phyloP scores from a whole-genome alignment of 805 yeast species.

The Ogataea polymorpha region DNA sequence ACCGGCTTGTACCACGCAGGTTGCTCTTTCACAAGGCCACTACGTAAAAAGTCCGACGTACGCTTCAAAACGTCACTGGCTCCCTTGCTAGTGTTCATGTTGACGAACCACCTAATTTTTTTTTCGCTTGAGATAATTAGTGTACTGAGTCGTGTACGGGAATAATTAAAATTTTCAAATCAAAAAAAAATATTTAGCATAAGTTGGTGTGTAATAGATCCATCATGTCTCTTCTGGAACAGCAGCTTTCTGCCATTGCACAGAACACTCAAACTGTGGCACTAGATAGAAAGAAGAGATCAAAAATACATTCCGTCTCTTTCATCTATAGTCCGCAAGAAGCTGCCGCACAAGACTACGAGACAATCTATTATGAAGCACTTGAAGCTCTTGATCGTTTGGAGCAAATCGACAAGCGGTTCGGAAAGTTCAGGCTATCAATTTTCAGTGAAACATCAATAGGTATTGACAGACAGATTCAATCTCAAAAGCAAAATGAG shows the following conservation, averaged over 20 bases:
- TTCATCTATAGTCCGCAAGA: slow-evolving; percentile 78
- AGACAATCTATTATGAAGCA: slow-evolving; percentile 68
- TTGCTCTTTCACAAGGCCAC: slow-evolving; percentile 64
- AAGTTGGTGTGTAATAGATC: neutral
- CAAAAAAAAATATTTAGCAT: slow-evolving; percentile 3
- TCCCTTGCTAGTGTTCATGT: slow-evolving; percentile 69
- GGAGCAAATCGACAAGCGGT: slow-evolving; percentile 68
- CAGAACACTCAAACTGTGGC: slow-evolving; percentile 66
- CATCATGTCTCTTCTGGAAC: slow-evolving; percentile 55
- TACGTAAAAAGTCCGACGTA: slow-evolving; percentile 69
- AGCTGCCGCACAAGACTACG: slow-evolving; percentile 95
- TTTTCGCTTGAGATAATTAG: neutral
- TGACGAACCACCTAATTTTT: slow-evolving; percentile 3
- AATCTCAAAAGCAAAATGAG: slow-evolving; percentile 71
- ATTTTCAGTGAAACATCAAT: slow-evolving; percentile 83
- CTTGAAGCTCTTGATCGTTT: slow-evolving; percentile 75
- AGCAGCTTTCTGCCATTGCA: slow-evolving; percentile 73
- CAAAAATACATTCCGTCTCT: slow-evolving; percentile 84
- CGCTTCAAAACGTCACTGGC: slow-evolving; percentile 78
- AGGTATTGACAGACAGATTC: slow-evolving; percentile 76
- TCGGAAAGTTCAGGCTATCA: slow-evolving; percentile 63
- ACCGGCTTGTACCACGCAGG: slow-evolving; percentile 93
- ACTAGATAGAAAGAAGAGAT: slow-evolving; percentile 80
- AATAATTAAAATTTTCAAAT: slow-evolving; percentile 9
- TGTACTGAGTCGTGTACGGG: slow-evolving; percentile 1